Base-by-base conservation (phyloP, 768 basidiomycete species). In the Russula ochroleuca region DNA sequence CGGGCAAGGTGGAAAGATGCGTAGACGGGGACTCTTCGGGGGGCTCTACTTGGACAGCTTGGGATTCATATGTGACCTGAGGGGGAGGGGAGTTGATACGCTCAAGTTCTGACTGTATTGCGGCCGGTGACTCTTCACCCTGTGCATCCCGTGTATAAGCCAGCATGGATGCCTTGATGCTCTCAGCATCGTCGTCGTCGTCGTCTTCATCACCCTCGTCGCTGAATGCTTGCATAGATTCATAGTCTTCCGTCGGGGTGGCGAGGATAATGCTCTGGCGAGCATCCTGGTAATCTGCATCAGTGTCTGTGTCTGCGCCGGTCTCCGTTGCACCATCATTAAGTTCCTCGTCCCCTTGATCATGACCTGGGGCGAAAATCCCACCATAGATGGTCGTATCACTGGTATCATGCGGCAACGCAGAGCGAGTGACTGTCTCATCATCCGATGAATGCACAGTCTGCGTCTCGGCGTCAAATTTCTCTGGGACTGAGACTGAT, bases 271-370 rank as follows among this genome's bases (percentile, higher is more conserved):
- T 73, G 43, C 81, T 92, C 71, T 87, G 85, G 50, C 85, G 78
- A 2, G 93, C 85, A 65, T 95, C 93, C 1, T 86, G 79, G 69
- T 90, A 93, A 63, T 92, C 89, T 38, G 71, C 73, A 48, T 90
- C 89, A 0, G 85, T 85, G 63, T 87, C 88, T 0, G 83, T 82
- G 55, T 85, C 88, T 1, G 81, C 80, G 48, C 85, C 88, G 0
- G 86, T 87, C 75, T 86, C 85, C 13, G 83, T 84, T 57, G 59
- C 77, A 40, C 61, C 73, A 49, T 79, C 80, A 57, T 79, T 76
- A 4, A 75, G 64, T 48, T 54, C 58, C 31, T 76, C 73, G 31
- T 79, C 80, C 21, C 80, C 80, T 49, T 72, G 77, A 2, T 76
- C 76, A 15, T 69, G 72, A 53, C 69, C 61, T 28, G 58, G 43